Evolutionary conservation across 768 basidiomycete species (phyloP), one percentile per base, ranked within the genome.

Genomic region (Hebeloma cylindrosporum): DNA sequence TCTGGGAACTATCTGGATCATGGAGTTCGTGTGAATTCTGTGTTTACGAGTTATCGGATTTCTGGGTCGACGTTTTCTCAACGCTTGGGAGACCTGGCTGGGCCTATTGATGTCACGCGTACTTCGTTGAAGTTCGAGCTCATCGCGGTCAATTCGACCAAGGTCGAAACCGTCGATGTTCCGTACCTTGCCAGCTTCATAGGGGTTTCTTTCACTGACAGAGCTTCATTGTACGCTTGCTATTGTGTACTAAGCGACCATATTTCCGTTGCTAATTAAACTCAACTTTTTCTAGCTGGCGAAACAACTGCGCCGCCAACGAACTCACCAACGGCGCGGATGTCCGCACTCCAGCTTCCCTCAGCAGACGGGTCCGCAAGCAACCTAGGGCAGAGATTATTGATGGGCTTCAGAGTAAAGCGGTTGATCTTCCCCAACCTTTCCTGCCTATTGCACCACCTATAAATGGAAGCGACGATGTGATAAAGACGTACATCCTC

Each of bases 1-100:
- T 76, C 77, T 4, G 80, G 83, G 3, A 82, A 82, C 51, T 83
- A 74, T 58, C 65, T 84, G 36, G 80, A 83, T 56, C 80, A 81
- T 50, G 77, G 77, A 22, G 70, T 83, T 32, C 73, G 83, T 25
- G 74, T 82, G 29, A 84, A 83, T 63, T 78, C 74, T 29, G 81
- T 77, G 3, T 77, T 80, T 62, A 77, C 72, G 23, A 78, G 78
- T 54, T 83, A 83, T 56, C 66, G 78, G 18, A 70, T 78, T 26
- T 65, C 68, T 0, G 68, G 59, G 7, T 66, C 64, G 0, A 54
- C 45, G n/a, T 80, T 75, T 52, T 78, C 77, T n/a, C 82, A 83
- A 60, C 70, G 80, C 9, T 54, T 84, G 36, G 82, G 72, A 5
- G 70, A 73, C 51, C 64, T 80, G 25, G 80, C 81, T 32, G 79